Conservation (phyloP, 352 stramenopile species). For the Thraustochytrium sp. region DNA sequence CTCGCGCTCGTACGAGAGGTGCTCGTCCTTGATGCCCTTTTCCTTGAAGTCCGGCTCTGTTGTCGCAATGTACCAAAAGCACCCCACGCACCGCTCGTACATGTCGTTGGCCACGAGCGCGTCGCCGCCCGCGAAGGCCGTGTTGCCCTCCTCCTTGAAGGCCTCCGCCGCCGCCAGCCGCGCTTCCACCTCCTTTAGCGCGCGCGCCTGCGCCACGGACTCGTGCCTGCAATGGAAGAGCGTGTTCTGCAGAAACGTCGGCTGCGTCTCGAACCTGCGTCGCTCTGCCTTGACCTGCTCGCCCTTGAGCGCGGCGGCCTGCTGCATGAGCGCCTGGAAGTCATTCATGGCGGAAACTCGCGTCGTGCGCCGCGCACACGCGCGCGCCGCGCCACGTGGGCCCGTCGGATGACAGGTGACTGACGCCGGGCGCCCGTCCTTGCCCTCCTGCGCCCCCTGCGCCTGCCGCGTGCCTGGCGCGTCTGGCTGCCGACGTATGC, state of each 20-base stretch:
- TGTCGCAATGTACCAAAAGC: slow-evolving; percentile 35
- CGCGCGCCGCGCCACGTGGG: too few relatives aligned
- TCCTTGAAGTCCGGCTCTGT: slow-evolving; percentile 27
- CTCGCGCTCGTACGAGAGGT: neutral
- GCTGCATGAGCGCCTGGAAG: slow-evolving; percentile 33
- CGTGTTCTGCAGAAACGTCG: slow-evolving; percentile 33
- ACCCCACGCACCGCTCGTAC: slow-evolving; percentile 30
- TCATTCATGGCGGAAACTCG: too few relatives aligned
- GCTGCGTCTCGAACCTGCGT: slow-evolving; percentile 1
- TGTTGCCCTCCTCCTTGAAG: slow-evolving; percentile 25
- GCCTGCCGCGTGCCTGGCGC: too few relatives aligned
- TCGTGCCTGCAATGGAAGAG: slow-evolving; percentile 28
- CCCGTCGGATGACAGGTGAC: too few relatives aligned
- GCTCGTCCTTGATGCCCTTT: slow-evolving; percentile 29
- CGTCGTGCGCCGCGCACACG: too few relatives aligned
- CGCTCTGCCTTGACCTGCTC: slow-evolving; percentile 37
- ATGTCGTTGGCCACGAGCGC: neutral
- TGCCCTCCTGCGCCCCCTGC: too few relatives aligned
- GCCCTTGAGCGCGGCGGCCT: slow-evolving; percentile 25
- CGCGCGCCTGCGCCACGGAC: neutral
- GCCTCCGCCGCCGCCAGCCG: neutral
- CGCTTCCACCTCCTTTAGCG: neutral
- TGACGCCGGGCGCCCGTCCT: too few relatives aligned
- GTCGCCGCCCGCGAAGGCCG: neutral
- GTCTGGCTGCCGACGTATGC: too few relatives aligned